Evolutionary conservation across 2,329 filamentous ascomycete genomes (phyloP).

Genomic region (Xylaria sp.): DNA sequence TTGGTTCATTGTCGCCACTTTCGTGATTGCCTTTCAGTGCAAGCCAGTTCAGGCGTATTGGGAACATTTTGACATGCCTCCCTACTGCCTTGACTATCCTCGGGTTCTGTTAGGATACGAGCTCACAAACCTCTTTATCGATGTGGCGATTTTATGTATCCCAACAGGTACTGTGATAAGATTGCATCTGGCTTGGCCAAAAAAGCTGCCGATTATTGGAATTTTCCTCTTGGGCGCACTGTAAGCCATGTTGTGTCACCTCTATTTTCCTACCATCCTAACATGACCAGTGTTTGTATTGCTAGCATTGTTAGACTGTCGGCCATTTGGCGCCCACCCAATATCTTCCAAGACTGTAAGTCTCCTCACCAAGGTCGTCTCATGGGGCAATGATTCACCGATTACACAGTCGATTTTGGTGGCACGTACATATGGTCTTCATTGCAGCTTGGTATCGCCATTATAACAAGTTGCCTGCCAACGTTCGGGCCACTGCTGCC

Average conservation of each 20-base stretch:
- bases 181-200: constrained; percentile 5
- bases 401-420: constrained; percentile 14
- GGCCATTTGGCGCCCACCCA: constrained; percentile 18
- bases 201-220: constrained; percentile 4
- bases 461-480: constrained; percentile 24
- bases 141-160: constrained; percentile 23
- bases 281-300: constrained; percentile 15
- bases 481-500: constrained; percentile 15
- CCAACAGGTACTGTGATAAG: constrained; percentile 9
- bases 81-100: constrained; percentile 9
- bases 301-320: constrained; percentile 17
- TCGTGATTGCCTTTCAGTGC: constrained; percentile 12
- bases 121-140: constrained; percentile 22
- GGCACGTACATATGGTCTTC: constrained; percentile 7
- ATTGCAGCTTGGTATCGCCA: constrained; percentile 16
- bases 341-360: constrained; percentile 13
- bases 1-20: constrained; percentile 15
- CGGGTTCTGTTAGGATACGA: constrained; percentile 20
- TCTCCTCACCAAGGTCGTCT: neutral
- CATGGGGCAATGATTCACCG: neutral
- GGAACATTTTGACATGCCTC: constrained; percentile 5
- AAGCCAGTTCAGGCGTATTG: constrained; percentile 10
- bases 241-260: neutral
- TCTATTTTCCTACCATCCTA: neutral
- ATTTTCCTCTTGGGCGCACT: constrained; percentile 18